These are phyloP conservation scores for Eimeria zaria DNA, from an alignment of 169 alveolate species.

Conservation along the genomic window DNA sequence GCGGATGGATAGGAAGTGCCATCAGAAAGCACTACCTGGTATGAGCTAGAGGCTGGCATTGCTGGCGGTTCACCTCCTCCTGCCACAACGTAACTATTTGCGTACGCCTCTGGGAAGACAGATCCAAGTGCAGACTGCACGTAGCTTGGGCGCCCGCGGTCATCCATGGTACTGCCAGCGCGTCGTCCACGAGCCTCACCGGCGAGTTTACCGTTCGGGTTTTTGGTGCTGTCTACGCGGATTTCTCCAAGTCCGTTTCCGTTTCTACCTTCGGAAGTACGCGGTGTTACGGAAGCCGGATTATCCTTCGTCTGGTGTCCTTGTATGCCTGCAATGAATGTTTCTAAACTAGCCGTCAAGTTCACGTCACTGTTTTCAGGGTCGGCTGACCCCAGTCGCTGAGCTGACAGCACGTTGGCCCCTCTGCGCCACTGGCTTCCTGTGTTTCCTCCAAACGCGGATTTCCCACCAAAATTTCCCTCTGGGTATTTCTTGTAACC, in stretches of 20 bases:
- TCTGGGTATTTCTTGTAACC: conserved; percentile 42
- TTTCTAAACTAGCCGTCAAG: conserved; percentile 62
- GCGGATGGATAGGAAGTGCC: conserved; percentile 77
- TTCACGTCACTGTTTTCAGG: conserved; percentile 41
- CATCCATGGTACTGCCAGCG: conserved; percentile 47
- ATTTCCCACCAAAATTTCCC: neutral
- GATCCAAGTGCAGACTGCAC: conserved; percentile 64
- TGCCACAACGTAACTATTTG: conserved; percentile 24
- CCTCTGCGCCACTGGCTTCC: neutral
- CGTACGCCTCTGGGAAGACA: conserved; percentile 59
- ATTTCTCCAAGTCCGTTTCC: neutral
- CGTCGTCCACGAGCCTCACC: conserved; percentile 45
- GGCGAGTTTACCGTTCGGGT: neutral
- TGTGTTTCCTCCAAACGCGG: neutral
- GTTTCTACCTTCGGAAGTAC: neutral
- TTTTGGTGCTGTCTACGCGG: neutral
- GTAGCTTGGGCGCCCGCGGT: conserved; percentile 23
- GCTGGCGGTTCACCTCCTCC: conserved; percentile 46
- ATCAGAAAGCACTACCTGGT: conserved; percentile 74
- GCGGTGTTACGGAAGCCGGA: neutral
- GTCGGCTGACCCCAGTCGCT: conserved; percentile 38
- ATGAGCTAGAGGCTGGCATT: conserved; percentile 47
- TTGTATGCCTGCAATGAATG: conserved; percentile 64
- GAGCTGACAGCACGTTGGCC: conserved; percentile 9
- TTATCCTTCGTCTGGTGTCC: conserved; percentile 12